These are phyloP conservation scores for Candida pini DNA, from an alignment of 805 yeast species.

Conservation along the genomic window DNA sequence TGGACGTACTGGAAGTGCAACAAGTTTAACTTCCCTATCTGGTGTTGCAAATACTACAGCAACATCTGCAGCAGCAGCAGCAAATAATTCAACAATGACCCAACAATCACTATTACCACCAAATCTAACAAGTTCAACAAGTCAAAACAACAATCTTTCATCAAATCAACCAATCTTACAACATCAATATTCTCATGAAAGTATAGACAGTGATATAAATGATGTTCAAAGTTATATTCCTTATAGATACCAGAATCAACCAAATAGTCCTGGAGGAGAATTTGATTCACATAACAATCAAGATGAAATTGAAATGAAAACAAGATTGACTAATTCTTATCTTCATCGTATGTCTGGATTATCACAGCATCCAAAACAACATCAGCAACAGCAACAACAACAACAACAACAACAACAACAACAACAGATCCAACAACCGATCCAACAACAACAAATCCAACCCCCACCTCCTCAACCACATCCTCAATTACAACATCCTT, in stretches of 20 bases:
- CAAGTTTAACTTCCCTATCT: not conserved
- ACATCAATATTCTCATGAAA: slow-evolving; percentile 1
- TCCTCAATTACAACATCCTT: slow-evolving; percentile 14
- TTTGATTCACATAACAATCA: slow-evolving; percentile 13
- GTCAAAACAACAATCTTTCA: no score
- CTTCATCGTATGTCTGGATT: no score
- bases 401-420: slow-evolving; percentile 20
- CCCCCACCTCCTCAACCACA: no score
- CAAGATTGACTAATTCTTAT: slow-evolving; percentile 17
- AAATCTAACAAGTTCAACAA: not conserved
- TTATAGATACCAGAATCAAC: slow-evolving; percentile 15
- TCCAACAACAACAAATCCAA: no score
- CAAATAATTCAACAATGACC: not conserved
- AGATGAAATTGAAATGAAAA: slow-evolving; percentile 21
- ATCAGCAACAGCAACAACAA: no score
- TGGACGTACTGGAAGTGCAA: not conserved
- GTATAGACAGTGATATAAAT: slow-evolving; percentile 1
- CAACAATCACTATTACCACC: not conserved
- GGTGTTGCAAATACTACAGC: not conserved
- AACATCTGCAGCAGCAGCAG: slow-evolving; percentile 1
- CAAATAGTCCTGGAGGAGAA: slow-evolving; percentile 16
- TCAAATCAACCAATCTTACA: not conserved
- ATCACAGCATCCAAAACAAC: slow-evolving; percentile 14
- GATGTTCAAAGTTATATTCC: slow-evolving; percentile 24
- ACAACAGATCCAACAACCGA: slow-evolving; percentile 12